Conservation (phyloP, 2,329 filamentous ascomycete genomes). For the Trichoderma sp. region DNA sequence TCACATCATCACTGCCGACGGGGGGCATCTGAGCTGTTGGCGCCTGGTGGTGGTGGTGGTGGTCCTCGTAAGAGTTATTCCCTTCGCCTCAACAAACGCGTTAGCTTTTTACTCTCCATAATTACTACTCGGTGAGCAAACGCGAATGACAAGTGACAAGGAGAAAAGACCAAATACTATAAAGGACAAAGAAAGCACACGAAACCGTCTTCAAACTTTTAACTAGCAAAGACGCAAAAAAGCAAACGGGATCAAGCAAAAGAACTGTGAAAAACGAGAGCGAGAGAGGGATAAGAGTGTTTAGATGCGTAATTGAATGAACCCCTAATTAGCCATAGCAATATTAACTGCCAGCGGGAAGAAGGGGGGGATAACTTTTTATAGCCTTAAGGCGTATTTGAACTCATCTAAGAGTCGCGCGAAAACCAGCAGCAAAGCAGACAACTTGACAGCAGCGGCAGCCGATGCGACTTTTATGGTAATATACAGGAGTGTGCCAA, state of each 20-base stretch:
- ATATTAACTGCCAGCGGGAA: constrained; percentile 26
- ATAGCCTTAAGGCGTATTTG: constrained; percentile 34
- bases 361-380: constrained; percentile 30
- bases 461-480: constrained; percentile 47
- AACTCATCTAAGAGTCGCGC: constrained; percentile 38
- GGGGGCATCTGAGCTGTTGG: constrained; percentile 52
- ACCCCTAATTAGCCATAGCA: constrained; percentile 12
- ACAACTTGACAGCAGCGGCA: constrained; percentile 40
- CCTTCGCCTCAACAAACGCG: constrained; percentile 52
- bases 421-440: constrained; percentile 34
- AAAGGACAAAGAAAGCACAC: background rate
- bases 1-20: constrained; percentile 59
- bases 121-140: constrained; percentile 20
- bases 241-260: background rate
- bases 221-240: background rate
- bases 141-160: constrained; percentile 2
- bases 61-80: constrained; percentile 61
- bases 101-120: constrained; percentile 30
- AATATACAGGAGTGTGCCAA: constrained; percentile 54
- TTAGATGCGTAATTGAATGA: constrained; percentile 10
- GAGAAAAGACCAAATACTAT: background rate
- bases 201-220: background rate
- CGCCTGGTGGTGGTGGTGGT: constrained; percentile 64
- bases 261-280: background rate
- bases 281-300: background rate